Base-by-base conservation (phyloP, 768 basidiomycete species). In the Tylopilus rubrobrunneus region DNA sequence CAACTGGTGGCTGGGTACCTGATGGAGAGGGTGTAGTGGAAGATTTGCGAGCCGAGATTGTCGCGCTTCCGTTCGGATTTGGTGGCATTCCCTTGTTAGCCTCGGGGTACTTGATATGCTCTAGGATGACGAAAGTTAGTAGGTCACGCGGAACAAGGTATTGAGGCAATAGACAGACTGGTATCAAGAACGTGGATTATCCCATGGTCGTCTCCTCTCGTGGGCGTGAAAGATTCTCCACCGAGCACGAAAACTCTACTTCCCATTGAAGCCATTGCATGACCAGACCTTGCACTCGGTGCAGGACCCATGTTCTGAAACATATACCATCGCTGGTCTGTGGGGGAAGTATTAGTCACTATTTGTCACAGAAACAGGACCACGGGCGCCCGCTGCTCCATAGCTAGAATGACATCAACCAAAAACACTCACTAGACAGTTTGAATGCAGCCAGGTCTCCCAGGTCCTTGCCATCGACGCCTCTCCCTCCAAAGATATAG, bases 271-370 rank as follows among this genome's bases (percentile, higher is more conserved):
- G 95, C 92, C 94, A 99, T 96, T n/a, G 96, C 91, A 71, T 99
- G 97, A 2, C 97, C 97, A 9, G 92, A 95, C 47, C 97, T 82
- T 3, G 92, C 91, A 39, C 79, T 86, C 1, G 97, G 97, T 15
- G 92, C 83, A 17, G 96, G 96, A 0, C 97, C 97, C 97, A 99
- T 99, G 67, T 98, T 97, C 71, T 98, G 94, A 77, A 99, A 99
- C 92, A 95, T 98, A 74, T 95, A 99, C 97, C 97, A 99, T 62
- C 97, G 81, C 65, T 93, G 91, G 71, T 94, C 96, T 98, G 67
- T 29, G 44, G 42, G 48, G 4, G 17, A 45, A 50, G 14, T 2
- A 54, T 69, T 51, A 68, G 56, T 44, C 15, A 10, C 25, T 14
- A 6, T 45, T 56, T 40, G 28, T 48, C 59, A 47, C 33, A 34